Conservation (phyloP, 306 rosid species). For the Oxytropis ochrocephala region DNA sequence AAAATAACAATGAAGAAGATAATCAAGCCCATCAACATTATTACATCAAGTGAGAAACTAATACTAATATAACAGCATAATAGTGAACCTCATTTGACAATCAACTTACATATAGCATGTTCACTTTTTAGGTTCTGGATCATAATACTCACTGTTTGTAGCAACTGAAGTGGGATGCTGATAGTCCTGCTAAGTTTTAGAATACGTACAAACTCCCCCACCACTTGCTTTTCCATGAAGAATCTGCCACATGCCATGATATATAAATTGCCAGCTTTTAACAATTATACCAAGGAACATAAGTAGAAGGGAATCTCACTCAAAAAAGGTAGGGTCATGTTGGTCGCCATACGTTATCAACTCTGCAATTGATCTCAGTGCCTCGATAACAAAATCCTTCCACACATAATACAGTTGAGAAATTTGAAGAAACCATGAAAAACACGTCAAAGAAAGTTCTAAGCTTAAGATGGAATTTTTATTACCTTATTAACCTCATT, state of each 20-base stretch:
- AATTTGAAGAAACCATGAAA: slow-evolving; percentile 9
- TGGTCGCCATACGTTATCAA: slow-evolving; percentile 88
- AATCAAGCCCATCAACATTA: background rate
- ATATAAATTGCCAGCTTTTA: slow-evolving; percentile 14
- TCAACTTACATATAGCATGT: slow-evolving; percentile 83
- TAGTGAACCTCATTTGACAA: slow-evolving; percentile 24
- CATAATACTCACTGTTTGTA: slow-evolving; percentile 85
- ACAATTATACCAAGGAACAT: slow-evolving; percentile 18
- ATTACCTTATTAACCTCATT: slow-evolving; percentile 89
- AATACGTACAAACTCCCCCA: slow-evolving; percentile 77
- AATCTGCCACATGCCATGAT: slow-evolving; percentile 48
- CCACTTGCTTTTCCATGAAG: slow-evolving; percentile 91
- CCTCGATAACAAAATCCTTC: slow-evolving; percentile 87
- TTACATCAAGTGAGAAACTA: slow-evolving; percentile 12
- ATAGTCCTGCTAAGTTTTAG: slow-evolving; percentile 54
- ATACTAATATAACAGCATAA: slow-evolving; percentile 19
- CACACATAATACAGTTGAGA: slow-evolving; percentile 24
- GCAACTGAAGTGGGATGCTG: slow-evolving; percentile 66
- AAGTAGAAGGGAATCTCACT: slow-evolving; percentile 51
- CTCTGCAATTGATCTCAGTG: slow-evolving; percentile 85
- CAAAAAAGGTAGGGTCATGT: slow-evolving; percentile 72
- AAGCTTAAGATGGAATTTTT: background rate
- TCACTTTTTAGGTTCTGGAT: slow-evolving; percentile 78
- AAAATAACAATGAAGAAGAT: background rate
- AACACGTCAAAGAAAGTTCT: slow-evolving; percentile 9